A percentile compares a stretch with the other conserved stretches of the same genome.
These are phyloP conservation scores for Eustoma russellianum DNA, from an alignment of 257 asterid genomes.

Conservation along the genomic window DNA sequence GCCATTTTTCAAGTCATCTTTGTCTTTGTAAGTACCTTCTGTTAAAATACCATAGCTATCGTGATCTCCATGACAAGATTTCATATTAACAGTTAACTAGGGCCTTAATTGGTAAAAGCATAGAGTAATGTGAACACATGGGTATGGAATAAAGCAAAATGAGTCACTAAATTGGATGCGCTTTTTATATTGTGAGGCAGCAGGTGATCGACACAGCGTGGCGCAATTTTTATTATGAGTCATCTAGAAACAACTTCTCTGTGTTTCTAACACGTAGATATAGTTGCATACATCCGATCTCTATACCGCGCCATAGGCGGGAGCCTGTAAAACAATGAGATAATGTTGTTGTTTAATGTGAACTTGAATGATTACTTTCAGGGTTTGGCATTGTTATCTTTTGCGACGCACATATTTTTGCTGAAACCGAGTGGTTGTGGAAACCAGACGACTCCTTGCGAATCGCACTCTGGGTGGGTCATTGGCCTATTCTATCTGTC, in stretches of 20 bases:
- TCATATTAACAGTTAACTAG: not conserved
- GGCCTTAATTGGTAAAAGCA: not conserved
- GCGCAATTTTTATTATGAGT: too few relatives aligned
- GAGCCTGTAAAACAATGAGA: too few relatives aligned
- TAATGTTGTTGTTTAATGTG: too few relatives aligned
- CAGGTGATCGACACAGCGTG: too few relatives aligned
- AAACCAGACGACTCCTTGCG: conserved; percentile 35
- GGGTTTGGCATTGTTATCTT: conserved; percentile 67
- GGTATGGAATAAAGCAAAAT: too few relatives aligned
- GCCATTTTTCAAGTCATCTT: conserved; percentile 76
- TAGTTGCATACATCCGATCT: too few relatives aligned
- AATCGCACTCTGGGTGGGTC: conserved; percentile 53
- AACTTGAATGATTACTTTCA: conserved; percentile 14
- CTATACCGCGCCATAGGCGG: too few relatives aligned
- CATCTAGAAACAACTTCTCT: too few relatives aligned
- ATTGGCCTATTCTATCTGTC: conserved; percentile 66
- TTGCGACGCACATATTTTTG: conserved; percentile 52
- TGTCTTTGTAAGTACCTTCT: conserved; percentile 43
- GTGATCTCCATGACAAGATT: not conserved
- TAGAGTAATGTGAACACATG: not conserved
- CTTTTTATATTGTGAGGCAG: too few relatives aligned
- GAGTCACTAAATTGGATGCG: too few relatives aligned
- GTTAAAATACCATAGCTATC: too few relatives aligned
- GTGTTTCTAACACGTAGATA: too few relatives aligned
- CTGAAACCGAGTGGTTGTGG: conserved; percentile 80